Evolutionary conservation across 2,329 filamentous ascomycete species (phyloP), one percentile per base, ranked within the genome.

Genomic region (Fusarium pseudograminearum): DNA sequence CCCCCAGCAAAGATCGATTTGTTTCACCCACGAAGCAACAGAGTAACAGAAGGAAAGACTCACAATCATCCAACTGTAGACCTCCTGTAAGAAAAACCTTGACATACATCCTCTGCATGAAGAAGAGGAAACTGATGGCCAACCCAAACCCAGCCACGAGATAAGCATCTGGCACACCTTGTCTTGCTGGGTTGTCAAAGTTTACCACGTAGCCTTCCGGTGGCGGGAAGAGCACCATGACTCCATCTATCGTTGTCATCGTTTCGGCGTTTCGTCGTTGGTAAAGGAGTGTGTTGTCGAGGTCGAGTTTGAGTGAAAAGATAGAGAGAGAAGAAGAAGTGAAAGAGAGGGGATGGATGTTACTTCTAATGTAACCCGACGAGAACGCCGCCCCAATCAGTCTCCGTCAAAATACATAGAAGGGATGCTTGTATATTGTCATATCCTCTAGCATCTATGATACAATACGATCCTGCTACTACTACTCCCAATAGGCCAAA

Each of bases 131-230:
- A 15, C 63, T 61, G n/a, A 76, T 31, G 0, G 64, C 56, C 40
- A 65, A 66, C 7, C 74, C 70, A 33, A 75, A 65, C 5, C 55
- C 67, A 3, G 67, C 54, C 10, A 74, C 56, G 8, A 61, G 65
- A 59, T 76, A 76, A n/a, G 63, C 60, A n/a, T 65, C 62, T 5
- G 64, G 31, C 16, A 72, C 73, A 16, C 61, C 69, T 22, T 75
- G 70, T 15, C 69, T 68, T 38, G 71, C 70, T 3, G 79, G 78
- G 41, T 79, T 68, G 3, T 75, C 74, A 44, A 81, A 78, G 50
- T 81, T 69, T 26, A 80, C 75, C 11, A 73, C 71, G 55, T 79
- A 81, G 33, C 70, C 78, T 9, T 69, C 61, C 5, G 79, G 79
- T 2, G 78, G 69, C 14, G 57, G 54, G 12, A 74, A 31, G 18